Percentiles rank a stretch among this genome's conserved stretches.
Evolutionary conservation across 2,329 filamentous ascomycete genomes (phyloP).

Genomic region (Penicillium sp.): DNA sequence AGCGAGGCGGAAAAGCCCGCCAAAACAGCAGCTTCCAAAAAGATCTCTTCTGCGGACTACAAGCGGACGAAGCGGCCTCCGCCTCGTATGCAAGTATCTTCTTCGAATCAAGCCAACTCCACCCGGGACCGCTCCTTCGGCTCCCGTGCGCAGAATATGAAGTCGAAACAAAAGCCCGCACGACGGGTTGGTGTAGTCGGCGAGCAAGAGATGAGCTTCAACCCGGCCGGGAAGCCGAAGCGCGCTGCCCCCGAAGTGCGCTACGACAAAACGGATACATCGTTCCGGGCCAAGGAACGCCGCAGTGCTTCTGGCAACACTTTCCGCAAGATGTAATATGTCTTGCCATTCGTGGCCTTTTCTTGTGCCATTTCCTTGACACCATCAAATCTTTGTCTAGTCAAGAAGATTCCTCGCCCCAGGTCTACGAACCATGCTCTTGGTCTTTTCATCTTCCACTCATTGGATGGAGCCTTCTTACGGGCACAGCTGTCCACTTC

Average conservation of each 20-base stretch:
- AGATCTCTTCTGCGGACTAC: constrained; percentile 57
- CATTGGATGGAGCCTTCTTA: neutral
- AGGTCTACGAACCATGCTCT: neutral
- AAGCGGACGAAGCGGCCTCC: constrained; percentile 51
- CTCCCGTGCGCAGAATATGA: constrained; percentile 51
- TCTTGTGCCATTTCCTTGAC: neutral
- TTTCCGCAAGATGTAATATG: constrained; percentile 46
- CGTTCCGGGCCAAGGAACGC: constrained; percentile 41
- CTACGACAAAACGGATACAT: constrained; percentile 23
- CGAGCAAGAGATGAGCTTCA: constrained; percentile 60
- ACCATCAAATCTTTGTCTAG: neutral
- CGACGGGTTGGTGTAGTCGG: constrained; percentile 41
- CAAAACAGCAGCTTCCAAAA: constrained; percentile 37
- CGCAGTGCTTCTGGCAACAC: constrained; percentile 51
- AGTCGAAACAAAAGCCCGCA: constrained; percentile 34
- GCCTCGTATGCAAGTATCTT: constrained; percentile 58
- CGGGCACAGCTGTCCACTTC: neutral
- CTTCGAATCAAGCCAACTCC: constrained; percentile 47
- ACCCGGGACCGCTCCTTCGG: constrained; percentile 58
- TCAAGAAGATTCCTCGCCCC: neutral
- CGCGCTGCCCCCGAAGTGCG: constrained; percentile 24
- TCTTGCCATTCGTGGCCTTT: neutral
- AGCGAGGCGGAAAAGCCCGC: constrained; percentile 29
- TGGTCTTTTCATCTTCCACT: neutral
- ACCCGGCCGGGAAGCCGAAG: constrained; percentile 49